Percentiles rank a stretch among this genome's conserved stretches.
Evolutionary conservation across 805 yeast genomes (phyloP).

Genomic region (Candida boleticola): DNA sequence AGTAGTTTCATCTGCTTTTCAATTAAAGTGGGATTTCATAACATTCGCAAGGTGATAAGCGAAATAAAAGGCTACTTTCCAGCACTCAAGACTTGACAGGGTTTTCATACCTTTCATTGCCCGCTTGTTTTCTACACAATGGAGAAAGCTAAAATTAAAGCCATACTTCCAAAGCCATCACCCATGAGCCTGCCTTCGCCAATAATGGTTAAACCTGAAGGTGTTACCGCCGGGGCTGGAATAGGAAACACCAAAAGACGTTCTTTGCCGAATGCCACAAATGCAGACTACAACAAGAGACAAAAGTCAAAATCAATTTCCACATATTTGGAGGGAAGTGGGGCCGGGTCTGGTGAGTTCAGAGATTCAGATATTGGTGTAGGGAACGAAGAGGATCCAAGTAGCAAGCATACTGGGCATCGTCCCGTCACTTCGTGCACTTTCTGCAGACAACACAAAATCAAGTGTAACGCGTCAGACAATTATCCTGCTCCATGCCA

Average conservation of each 20-base stretch:
- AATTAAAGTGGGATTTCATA: no score
- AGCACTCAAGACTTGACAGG: background rate
- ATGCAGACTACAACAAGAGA: background rate
- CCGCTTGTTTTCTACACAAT: constrained; percentile 12
- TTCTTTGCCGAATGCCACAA: constrained; percentile 6
- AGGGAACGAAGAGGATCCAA: background rate
- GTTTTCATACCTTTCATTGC: background rate
- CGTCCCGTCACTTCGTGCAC: constrained; percentile 93
- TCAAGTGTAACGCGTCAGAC: constrained; percentile 87
- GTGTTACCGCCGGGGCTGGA: constrained; percentile 8
- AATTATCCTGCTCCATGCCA: constrained; percentile 80
- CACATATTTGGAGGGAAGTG: background rate
- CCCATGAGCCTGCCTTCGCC: constrained; percentile 15
- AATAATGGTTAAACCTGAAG: constrained; percentile 1
- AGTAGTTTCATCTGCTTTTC: no score
- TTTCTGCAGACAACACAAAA: constrained; percentile 91
- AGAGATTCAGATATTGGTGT: background rate
- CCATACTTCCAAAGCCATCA: constrained; percentile 43
- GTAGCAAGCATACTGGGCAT: constrained; percentile 44
- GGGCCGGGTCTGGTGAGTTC: background rate
- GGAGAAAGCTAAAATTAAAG: constrained; percentile 41
- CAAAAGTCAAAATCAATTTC: background rate
- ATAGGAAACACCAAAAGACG: constrained; percentile 13
- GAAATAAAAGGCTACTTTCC: background rate
- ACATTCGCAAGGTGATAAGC: no score